These are phyloP conservation scores for Amauroascus niger DNA, from an alignment of 2,329 filamentous ascomycete genomes.

Conservation along the genomic window DNA sequence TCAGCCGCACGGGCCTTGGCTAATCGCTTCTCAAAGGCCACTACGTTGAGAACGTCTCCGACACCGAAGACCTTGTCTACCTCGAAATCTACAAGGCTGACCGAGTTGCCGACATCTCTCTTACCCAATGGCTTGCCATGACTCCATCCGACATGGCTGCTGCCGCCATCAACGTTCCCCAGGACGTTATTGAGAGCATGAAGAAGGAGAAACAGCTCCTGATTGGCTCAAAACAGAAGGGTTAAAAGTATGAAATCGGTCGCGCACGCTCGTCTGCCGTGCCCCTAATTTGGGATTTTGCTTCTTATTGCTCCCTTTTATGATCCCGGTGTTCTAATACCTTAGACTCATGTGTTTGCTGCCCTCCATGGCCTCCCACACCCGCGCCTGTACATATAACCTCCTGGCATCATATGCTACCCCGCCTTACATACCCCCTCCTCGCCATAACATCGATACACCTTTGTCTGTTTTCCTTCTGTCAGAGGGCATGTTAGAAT, in stretches of 20 bases:
- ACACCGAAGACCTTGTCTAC: conserved; percentile 55
- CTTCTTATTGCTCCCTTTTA: neutral
- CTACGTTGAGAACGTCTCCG: conserved; percentile 59
- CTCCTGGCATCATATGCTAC: neutral
- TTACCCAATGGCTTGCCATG: conserved; percentile 60
- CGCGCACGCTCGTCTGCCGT: neutral
- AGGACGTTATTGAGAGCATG: conserved; percentile 47
- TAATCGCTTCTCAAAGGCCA: conserved; percentile 37
- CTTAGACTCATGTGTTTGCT: neutral
- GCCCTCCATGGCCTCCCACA: neutral
- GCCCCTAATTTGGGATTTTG: neutral
- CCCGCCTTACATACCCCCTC: neutral
- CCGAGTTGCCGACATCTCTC: conserved; percentile 54
- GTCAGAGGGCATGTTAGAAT: neutral
- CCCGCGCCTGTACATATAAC: conserved; percentile 1
- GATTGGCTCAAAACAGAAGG: conserved; percentile 22
- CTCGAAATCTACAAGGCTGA: conserved; percentile 62
- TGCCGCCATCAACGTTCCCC: conserved; percentile 49
- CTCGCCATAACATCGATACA: neutral
- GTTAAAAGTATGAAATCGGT: neutral
- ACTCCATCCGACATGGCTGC: conserved; percentile 56
- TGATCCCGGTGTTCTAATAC: neutral
- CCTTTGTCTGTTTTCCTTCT: neutral
- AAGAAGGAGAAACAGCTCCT: conserved; percentile 57
- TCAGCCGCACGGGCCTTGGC: neutral